Evolutionary conservation across 75 land plant species (phyloP).

Genomic region (Adiantum capillusveneris): DNA sequence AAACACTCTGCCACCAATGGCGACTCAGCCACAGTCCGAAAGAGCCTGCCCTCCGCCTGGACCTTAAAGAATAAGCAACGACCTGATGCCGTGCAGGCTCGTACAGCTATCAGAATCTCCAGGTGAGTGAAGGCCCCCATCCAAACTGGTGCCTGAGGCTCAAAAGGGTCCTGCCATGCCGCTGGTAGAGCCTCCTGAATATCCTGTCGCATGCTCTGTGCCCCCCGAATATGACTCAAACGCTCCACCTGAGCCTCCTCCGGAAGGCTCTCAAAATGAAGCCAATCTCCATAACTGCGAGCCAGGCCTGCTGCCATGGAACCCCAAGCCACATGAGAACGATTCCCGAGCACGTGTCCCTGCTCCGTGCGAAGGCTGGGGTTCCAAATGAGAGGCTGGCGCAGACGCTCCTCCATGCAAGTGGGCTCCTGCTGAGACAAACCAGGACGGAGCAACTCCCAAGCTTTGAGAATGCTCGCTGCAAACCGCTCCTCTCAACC

Average conservation of each 20-base stretch:
- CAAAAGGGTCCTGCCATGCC: not conserved
- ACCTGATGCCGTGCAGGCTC: not conserved
- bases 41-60: not conserved
- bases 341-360: not conserved
- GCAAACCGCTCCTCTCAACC: not conserved
- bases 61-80: not conserved
- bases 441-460: not conserved
- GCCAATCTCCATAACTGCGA: not conserved
- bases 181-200: not conserved
- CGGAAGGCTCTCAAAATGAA: not conserved
- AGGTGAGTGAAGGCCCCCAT: not conserved
- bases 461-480: not conserved
- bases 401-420: not conserved
- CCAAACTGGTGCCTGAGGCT: not conserved
- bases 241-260: not conserved
- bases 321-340: not conserved
- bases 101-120: not conserved
- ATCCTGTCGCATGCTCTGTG: not conserved
- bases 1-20: not conserved
- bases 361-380: not conserved
- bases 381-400: not conserved
- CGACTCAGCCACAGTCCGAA: not conserved
- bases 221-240: not conserved
- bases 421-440: not conserved
- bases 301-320: not conserved